phyloP scores from a whole-genome alignment of 2,329 filamentous ascomycete genomes.

The Drechslerella stenobrocha region DNA sequence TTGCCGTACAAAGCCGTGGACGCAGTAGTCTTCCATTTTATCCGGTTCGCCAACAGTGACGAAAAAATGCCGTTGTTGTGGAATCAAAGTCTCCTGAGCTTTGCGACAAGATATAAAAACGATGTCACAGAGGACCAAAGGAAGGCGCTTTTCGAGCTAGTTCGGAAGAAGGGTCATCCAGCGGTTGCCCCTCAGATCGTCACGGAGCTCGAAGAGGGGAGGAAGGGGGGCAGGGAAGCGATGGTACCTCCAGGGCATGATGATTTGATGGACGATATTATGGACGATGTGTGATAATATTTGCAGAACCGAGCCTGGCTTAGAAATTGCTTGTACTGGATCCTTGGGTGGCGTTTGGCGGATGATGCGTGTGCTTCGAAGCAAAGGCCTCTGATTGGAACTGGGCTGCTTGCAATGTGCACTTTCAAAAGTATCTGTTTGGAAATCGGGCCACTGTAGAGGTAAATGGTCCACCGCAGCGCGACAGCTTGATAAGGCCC shows the following conservation, averaged over 20 bases:
- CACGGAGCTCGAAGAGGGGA: constrained; percentile 39
- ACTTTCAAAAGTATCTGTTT: too few species aligned
- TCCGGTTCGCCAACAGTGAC: constrained; percentile 78
- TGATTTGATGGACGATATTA: constrained; percentile 45
- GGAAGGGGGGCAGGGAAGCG: constrained; percentile 26
- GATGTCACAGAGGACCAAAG: constrained; percentile 95
- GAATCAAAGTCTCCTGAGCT: constrained; percentile 90
- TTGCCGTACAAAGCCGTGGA: constrained; percentile 94
- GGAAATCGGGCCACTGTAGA: too few species aligned
- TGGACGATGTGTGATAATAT: constrained; percentile 40
- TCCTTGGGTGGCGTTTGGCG: constrained; percentile 29
- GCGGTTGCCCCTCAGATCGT: constrained; percentile 77
- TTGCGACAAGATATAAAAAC: constrained; percentile 91
- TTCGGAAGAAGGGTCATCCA: constrained; percentile 81
- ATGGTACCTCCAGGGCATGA: constrained; percentile 37
- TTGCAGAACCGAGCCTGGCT: background rate
- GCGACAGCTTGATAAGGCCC: too few species aligned
- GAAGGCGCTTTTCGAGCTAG: constrained; percentile 83
- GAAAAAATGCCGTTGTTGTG: constrained; percentile 82
- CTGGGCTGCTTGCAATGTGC: too few species aligned
- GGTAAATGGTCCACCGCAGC: too few species aligned
- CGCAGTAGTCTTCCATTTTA: constrained; percentile 91
- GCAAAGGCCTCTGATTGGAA: background rate
- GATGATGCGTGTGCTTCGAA: background rate
- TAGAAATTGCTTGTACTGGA: background rate